Evolutionary conservation across 129 eudicot species (phyloP).

Genomic region (Erigeron canadensis): DNA sequence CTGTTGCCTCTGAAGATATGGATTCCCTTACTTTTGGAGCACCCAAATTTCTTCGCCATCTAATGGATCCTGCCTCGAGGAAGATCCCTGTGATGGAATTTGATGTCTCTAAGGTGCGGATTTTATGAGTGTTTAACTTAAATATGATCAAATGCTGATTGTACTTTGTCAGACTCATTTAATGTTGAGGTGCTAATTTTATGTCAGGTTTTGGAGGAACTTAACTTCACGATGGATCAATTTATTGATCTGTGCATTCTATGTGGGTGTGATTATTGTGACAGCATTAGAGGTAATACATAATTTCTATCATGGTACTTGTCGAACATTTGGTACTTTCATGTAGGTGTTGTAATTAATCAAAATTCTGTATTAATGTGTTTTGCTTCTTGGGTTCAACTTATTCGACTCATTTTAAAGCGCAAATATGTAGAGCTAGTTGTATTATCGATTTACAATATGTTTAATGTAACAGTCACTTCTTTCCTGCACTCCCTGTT

Average conservation of each 20-base stretch:
- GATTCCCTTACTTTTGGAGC: slow-evolving; percentile 98
- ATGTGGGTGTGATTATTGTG: slow-evolving; percentile 97
- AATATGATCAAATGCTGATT: background rate
- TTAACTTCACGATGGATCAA: slow-evolving; percentile 94
- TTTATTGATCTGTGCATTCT: slow-evolving; percentile 97
- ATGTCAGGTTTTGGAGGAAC: slow-evolving; percentile 83
- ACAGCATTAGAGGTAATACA: slow-evolving; percentile 74
- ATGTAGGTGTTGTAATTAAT: too few relatives aligned
- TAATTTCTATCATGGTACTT: background rate
- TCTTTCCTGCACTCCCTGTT: background rate
- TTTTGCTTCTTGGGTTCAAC: background rate
- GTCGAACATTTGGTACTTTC: too few relatives aligned
- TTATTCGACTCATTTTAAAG: too few relatives aligned
- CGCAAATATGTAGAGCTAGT: too few relatives aligned
- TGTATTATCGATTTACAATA: too few relatives aligned
- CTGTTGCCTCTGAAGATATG: slow-evolving; percentile 99
- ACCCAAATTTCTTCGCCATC: slow-evolving; percentile 91
- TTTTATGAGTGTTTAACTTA: background rate
- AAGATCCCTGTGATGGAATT: slow-evolving; percentile 98
- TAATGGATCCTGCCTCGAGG: slow-evolving; percentile 93
- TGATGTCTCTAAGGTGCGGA: slow-evolving; percentile 78
- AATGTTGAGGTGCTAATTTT: slow-evolving; percentile 21
- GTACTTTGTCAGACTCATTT: background rate
- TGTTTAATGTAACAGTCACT: slow-evolving; percentile 1
- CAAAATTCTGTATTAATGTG: background rate